These are phyloP conservation scores for Fusarium aywerte DNA, from an alignment of 2,329 filamentous ascomycete species.

Conservation along the genomic window DNA sequence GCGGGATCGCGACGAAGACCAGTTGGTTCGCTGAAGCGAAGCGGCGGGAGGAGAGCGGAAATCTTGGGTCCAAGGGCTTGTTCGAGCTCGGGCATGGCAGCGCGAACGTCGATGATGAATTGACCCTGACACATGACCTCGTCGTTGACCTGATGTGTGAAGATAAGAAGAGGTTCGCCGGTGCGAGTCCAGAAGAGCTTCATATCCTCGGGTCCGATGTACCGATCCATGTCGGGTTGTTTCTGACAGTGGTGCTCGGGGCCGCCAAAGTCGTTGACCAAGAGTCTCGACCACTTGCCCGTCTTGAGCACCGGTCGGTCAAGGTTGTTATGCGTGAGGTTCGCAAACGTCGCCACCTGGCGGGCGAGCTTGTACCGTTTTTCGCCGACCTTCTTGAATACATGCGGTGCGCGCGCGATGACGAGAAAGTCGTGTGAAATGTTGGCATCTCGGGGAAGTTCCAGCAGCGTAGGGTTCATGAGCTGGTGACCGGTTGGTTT, in stretches of 20 bases:
- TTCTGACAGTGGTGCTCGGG: conserved; percentile 36
- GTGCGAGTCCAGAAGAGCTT: conserved; percentile 41
- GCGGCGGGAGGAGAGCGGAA: conserved; percentile 9
- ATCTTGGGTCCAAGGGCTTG: conserved; percentile 20
- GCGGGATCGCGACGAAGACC: conserved; percentile 20
- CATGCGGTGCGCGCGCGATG: conserved; percentile 27
- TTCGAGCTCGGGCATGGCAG: conserved; percentile 31
- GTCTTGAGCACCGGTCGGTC: conserved; percentile 15
- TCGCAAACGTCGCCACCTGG: conserved; percentile 33
- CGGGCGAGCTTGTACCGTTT: conserved; percentile 28
- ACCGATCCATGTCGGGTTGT: conserved; percentile 35
- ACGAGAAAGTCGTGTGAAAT: conserved; percentile 31
- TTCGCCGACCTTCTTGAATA: conserved; percentile 14
- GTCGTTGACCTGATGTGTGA: conserved; percentile 35
- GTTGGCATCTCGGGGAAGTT: conserved; percentile 21
- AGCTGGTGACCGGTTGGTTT: conserved; percentile 22
- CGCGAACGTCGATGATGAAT: conserved; percentile 37
- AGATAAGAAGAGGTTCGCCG: conserved; percentile 38
- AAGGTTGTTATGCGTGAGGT: conserved; percentile 22
- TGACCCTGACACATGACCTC: conserved; percentile 37
- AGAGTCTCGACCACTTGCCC: conserved; percentile 24
- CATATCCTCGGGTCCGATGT: conserved; percentile 39
- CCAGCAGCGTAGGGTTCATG: conserved; percentile 36
- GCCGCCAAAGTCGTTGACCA: conserved; percentile 28
- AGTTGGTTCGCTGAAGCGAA: conserved; percentile 27